Base-by-base conservation (phyloP, 371 early-diverging fungal genomes). In the Mucor mucedo region DNA sequence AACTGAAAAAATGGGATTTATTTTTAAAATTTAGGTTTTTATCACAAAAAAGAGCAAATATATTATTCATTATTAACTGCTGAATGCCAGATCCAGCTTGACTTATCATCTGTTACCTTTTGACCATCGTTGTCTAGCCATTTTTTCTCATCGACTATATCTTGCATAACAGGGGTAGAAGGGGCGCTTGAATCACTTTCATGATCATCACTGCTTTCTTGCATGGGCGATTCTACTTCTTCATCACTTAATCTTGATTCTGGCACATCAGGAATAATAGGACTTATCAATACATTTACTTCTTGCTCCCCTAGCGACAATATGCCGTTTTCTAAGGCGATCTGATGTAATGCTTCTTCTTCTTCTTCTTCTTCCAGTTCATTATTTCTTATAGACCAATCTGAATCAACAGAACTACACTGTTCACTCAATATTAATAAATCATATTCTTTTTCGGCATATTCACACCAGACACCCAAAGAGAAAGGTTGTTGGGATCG, bases 401-500 rank as follows among this genome's bases (percentile, higher is more conserved):
- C 60, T 3, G 60, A 59, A 28, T 50, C 52, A 11, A 40, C 28
- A 4, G 49, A 50, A 2, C 60, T 38, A 30, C 52, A 39, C 28
- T 62, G 61, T 42, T 70, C 70, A 33, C 55, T 60, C 27, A 62
- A n/a, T 11, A 70, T 10, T 5, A 70, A 33, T 2, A 52, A 13
- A 4, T 70, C 55, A 13, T 70, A 70, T 29, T 70, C 66, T 32
- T 57, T 40, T 35, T 66, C 63, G 14, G 66, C 62, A 52, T 66
- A 70, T 38, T 70, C 70, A 35, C 52, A 52, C 70, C 70, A 70
- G 11, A 44, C 14, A 13, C 68, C 55, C 40, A 45, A 5, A 5
- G 48, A 58, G 52, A 67, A 54, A 10, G 52, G 49, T 2, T 44
- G 14, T 1, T 30, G 40, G 27, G 41, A 52, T 32, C 11, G 54